Evolutionary conservation across 805 yeast genomes (phyloP).

Genomic region (Nakazawaea holstii): DNA sequence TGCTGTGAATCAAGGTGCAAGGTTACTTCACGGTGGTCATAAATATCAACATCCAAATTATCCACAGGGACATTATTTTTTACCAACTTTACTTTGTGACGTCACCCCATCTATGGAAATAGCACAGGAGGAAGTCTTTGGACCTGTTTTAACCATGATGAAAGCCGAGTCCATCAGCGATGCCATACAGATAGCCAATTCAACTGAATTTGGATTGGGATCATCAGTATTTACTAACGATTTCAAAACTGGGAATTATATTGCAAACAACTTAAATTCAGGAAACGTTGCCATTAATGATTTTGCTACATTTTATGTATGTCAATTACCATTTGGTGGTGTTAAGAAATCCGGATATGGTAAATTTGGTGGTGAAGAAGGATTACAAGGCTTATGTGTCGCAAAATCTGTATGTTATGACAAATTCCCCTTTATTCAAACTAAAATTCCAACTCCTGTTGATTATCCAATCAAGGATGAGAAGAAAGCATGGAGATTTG

Average conservation of each 20-base stretch:
- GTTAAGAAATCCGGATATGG: constrained; percentile 92
- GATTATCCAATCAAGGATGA: constrained; percentile 88
- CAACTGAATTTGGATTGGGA: constrained; percentile 87
- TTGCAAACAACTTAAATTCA: constrained; percentile 60
- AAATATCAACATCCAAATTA: constrained; percentile 82
- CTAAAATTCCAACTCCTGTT: constrained; percentile 79
- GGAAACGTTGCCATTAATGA: constrained; percentile 98
- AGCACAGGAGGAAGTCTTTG: constrained; percentile 90
- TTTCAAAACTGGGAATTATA: constrained; percentile 49
- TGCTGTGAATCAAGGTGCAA: constrained; percentile 82
- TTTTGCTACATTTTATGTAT: constrained; percentile 92
- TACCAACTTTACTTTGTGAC: constrained; percentile 83
- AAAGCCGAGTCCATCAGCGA: constrained; percentile 61
- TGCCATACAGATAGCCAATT: constrained; percentile 74
- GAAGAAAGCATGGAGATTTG: constrained; percentile 84
- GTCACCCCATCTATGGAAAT: constrained; percentile 73
- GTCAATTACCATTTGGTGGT: constrained; percentile 98
- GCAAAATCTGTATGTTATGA: constrained; percentile 88
- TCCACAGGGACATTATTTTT: constrained; percentile 92
- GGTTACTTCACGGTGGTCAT: constrained; percentile 73
- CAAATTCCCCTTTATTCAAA: constrained; percentile 68
- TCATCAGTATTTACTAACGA: constrained; percentile 80
- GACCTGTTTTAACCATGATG: constrained; percentile 82
- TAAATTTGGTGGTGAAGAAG: constrained; percentile 97
- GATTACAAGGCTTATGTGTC: constrained; percentile 81